Percentiles rank a stretch among this genome's conserved stretches.
These are phyloP conservation scores for Bryopsis sp. DNA, from an alignment of 139 green algal genomes.

Conservation along the genomic window DNA sequence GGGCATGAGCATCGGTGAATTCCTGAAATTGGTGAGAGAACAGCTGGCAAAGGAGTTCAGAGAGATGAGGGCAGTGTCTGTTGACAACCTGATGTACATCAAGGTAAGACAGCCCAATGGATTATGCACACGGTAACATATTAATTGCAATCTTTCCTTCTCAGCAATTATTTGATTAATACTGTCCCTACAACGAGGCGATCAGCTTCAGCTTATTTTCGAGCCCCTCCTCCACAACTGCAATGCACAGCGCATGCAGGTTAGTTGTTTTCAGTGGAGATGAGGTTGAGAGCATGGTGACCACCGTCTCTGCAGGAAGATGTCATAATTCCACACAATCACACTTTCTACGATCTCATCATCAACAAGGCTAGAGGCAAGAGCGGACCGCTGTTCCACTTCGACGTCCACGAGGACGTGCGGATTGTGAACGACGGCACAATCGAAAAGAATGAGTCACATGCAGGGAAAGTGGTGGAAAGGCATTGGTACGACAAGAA, in stretches of 20 bases:
- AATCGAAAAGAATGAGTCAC: conserved; percentile 75
- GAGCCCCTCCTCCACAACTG: too few relatives aligned
- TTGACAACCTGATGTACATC: conserved; percentile 91
- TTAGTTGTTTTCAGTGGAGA: too few relatives aligned
- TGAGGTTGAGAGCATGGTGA: background rate
- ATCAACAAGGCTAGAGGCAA: conserved; percentile 86
- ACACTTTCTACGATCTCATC: conserved; percentile 96
- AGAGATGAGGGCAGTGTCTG: conserved; percentile 58
- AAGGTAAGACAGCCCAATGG: conserved; percentile 45
- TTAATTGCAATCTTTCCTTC: background rate
- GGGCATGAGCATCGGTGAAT: conserved; percentile 57
- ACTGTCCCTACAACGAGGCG: too few relatives aligned
- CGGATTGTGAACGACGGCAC: conserved; percentile 66
- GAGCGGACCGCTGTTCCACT: conserved; percentile 90
- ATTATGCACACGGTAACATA: too few relatives aligned
- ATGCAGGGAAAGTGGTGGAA: conserved; percentile 80
- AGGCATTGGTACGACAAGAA: conserved; percentile 95
- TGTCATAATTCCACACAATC: conserved; percentile 81
- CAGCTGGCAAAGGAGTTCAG: conserved; percentile 80
- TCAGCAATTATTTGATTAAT: too few relatives aligned
- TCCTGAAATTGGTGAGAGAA: conserved; percentile 77
- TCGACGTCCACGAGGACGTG: conserved; percentile 86
- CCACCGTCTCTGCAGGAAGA: conserved; percentile 46
- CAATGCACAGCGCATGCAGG: too few relatives aligned
- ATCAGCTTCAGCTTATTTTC: too few relatives aligned